Evolutionary conservation across 495 filamentous ascomycete genomes (phyloP).

Genomic region (Talaromyces proteolyticus): DNA sequence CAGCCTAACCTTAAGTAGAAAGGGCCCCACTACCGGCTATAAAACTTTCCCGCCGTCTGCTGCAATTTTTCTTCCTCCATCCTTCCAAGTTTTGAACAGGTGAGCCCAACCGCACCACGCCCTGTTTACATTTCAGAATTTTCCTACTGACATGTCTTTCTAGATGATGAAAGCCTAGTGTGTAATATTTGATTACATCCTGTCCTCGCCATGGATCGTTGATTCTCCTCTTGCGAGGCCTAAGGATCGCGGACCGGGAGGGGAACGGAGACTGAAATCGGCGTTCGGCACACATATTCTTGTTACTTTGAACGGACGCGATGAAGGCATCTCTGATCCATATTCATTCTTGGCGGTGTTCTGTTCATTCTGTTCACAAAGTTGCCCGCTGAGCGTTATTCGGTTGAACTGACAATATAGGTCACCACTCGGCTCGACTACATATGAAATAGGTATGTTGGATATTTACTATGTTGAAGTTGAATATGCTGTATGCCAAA

Average conservation of each 20-base stretch:
- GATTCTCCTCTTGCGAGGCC: conserved; percentile 89
- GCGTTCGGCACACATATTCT: conserved; percentile 98
- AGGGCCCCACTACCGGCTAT: conserved; percentile 1
- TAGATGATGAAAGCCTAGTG: conserved; percentile 99
- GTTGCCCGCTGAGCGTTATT: too few species aligned
- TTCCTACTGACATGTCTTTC: conserved; percentile 31
- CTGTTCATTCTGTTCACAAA: too few species aligned
- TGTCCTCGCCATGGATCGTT: conserved; percentile 55
- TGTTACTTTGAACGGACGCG: conserved; percentile 95
- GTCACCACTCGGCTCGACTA: too few species aligned
- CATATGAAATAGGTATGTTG: conserved; percentile 2
- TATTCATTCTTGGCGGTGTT: conserved; percentile 38
- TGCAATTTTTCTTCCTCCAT: conserved; percentile 63
- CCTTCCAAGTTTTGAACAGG: conserved; percentile 98
- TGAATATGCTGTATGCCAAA: neutral
- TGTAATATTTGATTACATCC: conserved; percentile 81
- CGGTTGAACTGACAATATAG: too few species aligned
- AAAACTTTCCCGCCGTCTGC: conserved; percentile 7
- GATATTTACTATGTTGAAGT: neutral
- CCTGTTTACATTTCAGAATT: conserved; percentile 6
- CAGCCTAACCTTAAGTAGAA: neutral
- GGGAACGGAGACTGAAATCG: conserved; percentile 78
- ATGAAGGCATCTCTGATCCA: conserved; percentile 94
- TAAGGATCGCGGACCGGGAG: conserved; percentile 73
- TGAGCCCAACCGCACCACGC: conserved; percentile 41